Evolutionary conservation across 108 stramenopile genomes (phyloP).

Genomic region (Mediolabrus comicus): DNA sequence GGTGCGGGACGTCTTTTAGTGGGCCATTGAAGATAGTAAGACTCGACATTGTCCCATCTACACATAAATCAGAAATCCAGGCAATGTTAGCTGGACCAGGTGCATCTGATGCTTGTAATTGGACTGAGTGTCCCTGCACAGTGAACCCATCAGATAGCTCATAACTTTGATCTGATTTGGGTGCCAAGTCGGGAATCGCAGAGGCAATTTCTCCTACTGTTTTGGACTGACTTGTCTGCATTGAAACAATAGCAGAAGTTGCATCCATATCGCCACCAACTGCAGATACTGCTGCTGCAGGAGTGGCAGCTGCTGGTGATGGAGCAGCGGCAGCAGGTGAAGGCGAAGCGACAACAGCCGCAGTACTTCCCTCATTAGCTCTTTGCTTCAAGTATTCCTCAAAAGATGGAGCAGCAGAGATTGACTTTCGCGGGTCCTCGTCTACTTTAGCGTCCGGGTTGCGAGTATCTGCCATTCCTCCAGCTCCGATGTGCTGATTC

Average conservation of each 20-base stretch:
- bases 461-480: conserved; percentile 76
- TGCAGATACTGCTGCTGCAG: conserved; percentile 1
- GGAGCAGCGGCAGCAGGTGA: conserved; percentile 2
- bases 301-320: background rate
- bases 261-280: conserved; percentile 17
- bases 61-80: conserved; percentile 57
- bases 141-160: conserved; percentile 20
- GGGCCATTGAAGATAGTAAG: conserved; percentile 83
- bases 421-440: conserved; percentile 76
- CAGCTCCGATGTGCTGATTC: conserved; percentile 41
- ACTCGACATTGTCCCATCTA: conserved; percentile 48
- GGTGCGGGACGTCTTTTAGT: conserved; percentile 74
- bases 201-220: conserved; percentile 53
- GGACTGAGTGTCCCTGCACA: conserved; percentile 34
- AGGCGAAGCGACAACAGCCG: background rate
- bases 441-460: conserved; percentile 57
- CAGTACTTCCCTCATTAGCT: background rate
- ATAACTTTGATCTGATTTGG: conserved; percentile 66
- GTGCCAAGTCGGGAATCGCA: conserved; percentile 59
- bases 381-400: conserved; percentile 81
- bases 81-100: conserved; percentile 78
- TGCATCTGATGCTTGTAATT: conserved; percentile 66
- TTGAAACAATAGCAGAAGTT: conserved; percentile 39
- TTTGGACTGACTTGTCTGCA: conserved; percentile 53
- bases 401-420: conserved; percentile 70